phyloP scores from a whole-genome alignment of 139 green algal genomes.

The Gonium pectorale region DNA sequence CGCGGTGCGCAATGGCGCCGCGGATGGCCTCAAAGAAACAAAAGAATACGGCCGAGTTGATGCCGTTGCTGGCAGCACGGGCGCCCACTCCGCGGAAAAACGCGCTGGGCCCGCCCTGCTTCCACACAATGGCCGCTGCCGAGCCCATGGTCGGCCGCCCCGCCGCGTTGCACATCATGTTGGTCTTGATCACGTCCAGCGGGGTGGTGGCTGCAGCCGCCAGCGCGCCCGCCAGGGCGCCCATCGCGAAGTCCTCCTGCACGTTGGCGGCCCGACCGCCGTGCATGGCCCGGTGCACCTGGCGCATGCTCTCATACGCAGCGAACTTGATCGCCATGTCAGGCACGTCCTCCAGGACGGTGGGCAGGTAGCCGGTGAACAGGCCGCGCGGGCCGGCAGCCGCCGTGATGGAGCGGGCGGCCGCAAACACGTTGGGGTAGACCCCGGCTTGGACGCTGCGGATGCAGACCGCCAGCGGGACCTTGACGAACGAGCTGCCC shows the following conservation, averaged over 20 bases:
- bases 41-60: constrained; percentile 93
- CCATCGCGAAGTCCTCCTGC: constrained; percentile 85
- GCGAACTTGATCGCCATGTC: constrained; percentile 95
- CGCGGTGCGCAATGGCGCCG: constrained; percentile 31
- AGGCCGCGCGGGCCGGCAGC: constrained; percentile 77
- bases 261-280: constrained; percentile 4
- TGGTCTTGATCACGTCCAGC: constrained; percentile 95
- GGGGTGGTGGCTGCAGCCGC: constrained; percentile 88
- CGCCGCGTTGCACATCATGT: constrained; percentile 89
- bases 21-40: constrained; percentile 85
- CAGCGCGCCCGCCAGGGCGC: constrained; percentile 77
- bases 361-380: constrained; percentile 87
- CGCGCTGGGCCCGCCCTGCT: constrained; percentile 48
- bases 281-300: constrained; percentile 65
- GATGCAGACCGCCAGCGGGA: constrained; percentile 89
- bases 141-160: constrained; percentile 66
- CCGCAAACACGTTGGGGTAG: constrained; percentile 82
- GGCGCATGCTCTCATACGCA: constrained; percentile 81
- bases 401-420: constrained; percentile 66
- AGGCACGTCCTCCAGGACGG: constrained; percentile 88
- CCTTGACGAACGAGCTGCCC: constrained; percentile 87
- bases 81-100: constrained; percentile 82
- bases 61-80: constrained; percentile 79
- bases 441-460: constrained; percentile 85
- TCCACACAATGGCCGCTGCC: not conserved